phyloP scores from a whole-genome alignment of 345 rosid species.

The Zanthoxylum bungeanum region DNA sequence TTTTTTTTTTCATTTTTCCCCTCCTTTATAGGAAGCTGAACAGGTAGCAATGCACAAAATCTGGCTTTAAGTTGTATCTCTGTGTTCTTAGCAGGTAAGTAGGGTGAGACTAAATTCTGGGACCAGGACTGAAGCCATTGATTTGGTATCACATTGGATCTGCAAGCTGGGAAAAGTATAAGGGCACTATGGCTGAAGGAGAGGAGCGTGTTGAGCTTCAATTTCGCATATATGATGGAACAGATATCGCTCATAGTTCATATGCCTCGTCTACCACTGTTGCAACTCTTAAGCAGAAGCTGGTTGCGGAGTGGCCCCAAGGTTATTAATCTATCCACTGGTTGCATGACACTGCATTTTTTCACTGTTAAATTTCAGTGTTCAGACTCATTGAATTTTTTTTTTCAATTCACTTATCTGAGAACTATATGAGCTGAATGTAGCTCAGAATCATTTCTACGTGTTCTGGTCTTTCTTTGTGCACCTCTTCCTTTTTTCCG shows the following conservation, averaged over 20 bases:
- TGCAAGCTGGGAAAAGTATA: constrained; percentile 23
- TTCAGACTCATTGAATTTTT: constrained; percentile 12
- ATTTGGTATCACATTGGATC: constrained; percentile 16
- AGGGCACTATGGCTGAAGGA: constrained; percentile 23
- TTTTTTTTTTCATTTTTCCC: not conserved
- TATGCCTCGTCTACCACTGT: constrained; percentile 31
- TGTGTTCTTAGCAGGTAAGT: constrained; percentile 21
- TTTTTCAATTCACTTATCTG: not conserved
- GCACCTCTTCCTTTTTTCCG: not conserved
- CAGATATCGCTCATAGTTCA: constrained; percentile 37
- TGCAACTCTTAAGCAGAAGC: constrained; percentile 37
- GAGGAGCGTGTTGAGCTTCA: constrained; percentile 33
- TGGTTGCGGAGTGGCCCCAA: constrained; percentile 47
- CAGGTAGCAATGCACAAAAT: not conserved
- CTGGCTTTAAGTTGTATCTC: constrained; percentile 2
- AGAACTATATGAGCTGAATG: not conserved
- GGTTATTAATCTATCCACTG: constrained; percentile 23
- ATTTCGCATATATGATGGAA: constrained; percentile 42
- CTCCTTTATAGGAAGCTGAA: not conserved
- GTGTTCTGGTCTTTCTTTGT: constrained; percentile 2
- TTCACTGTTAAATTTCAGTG: not conserved
- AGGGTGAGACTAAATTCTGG: constrained; percentile 15
- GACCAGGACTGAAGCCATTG: not conserved
- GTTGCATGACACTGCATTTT: not conserved
- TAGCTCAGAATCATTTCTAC: not conserved